Base-by-base conservation (phyloP, 176 grass and related monocot species). In the Zea luxurians region DNA sequence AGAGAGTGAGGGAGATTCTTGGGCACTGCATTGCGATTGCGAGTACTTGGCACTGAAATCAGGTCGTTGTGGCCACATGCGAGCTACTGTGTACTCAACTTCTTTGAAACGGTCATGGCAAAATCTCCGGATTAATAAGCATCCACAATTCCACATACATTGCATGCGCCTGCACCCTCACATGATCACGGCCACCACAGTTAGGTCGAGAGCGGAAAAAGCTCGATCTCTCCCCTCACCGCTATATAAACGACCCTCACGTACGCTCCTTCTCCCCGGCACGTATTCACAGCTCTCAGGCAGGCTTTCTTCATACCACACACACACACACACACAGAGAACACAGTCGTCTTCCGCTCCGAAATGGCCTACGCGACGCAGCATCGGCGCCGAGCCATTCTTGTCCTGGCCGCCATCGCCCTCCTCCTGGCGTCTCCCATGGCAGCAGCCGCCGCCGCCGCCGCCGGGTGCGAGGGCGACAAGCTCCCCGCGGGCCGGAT, bases 311-410 rank as follows among this genome's bases (percentile, higher is more conserved):
- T 27, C 27, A 27, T 27, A 27, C 27, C 27, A 27, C 27, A 27
- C 27, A 27, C 27, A 27, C 27, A 27, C 27, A 27, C 27, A 27
- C 41, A 42, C 15, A 40, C 38, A 40, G 1, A 40, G 43, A 49
- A 49, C 12, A 49, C 4, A 7, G 50, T 17, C 50, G 41, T 21
- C 40, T 0, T 52, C 48, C 49, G 13, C 1, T 54, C 50, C 16
- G 3, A 66, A 10, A 86, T 80, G 84, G 62, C 69, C 7, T 74
- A 70, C 49, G 17, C 49, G 61, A 73, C 17, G 76, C 68, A 12
- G 21, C 68, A 59, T 35, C 42, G 16, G 38, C 42, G 8, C 44
- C 27, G 27, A 27, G 36, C 70, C 45, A 13, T 52, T 6, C 20
- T 34, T 20, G 7, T 75, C 42, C 77, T 86, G 11, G 27, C 34